Evolutionary conservation across 2,329 filamentous ascomycete species (phyloP).

Genomic region (Epichloe gansuensis): DNA sequence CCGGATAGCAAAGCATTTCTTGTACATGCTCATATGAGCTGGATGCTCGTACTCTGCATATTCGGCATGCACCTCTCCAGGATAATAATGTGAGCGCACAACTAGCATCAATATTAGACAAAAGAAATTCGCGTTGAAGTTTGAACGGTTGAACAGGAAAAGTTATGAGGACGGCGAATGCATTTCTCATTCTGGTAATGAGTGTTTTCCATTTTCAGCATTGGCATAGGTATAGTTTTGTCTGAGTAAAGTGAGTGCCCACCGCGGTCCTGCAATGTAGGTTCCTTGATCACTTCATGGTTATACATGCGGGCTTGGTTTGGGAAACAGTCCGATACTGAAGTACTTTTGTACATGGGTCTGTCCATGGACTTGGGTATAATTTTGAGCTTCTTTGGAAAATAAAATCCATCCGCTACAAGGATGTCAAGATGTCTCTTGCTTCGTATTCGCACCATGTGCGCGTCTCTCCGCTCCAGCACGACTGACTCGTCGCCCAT

Average conservation of each 20-base stretch:
- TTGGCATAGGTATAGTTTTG: neutral
- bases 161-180: too few species aligned
- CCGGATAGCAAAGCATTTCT: constrained; percentile 8
- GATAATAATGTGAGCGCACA: neutral
- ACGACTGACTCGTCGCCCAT: constrained; percentile 13
- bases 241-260: neutral
- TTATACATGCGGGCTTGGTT: too few species aligned
- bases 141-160: too few species aligned
- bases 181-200: too few species aligned
- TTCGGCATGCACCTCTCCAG: neutral
- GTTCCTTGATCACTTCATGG: too few species aligned
- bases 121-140: neutral
- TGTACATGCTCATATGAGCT: neutral
- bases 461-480: constrained; percentile 14
- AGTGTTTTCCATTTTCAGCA: too few species aligned
- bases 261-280: too few species aligned
- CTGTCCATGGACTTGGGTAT: too few species aligned
- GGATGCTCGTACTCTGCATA: neutral
- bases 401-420: too few species aligned
- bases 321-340: too few species aligned
- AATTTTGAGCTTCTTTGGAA: too few species aligned
- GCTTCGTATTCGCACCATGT: constrained; percentile 13
- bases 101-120: neutral
- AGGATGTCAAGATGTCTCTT: constrained; percentile 6
- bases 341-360: too few species aligned